Conservation (phyloP, 176 grass and related monocot genomes). For the Bonia amplexicaulis region DNA sequence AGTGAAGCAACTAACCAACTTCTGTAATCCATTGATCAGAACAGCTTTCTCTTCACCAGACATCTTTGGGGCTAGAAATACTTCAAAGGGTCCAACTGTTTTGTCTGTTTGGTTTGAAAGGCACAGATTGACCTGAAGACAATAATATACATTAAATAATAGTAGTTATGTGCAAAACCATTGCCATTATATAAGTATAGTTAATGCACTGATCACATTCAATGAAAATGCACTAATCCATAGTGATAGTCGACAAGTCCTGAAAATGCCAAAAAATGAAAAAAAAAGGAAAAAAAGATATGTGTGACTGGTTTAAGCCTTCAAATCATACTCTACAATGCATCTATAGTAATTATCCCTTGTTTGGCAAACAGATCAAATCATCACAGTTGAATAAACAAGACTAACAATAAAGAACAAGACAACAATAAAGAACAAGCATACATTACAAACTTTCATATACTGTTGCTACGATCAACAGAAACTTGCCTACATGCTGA, state of each 20-base stretch:
- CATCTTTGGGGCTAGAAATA: constrained; percentile 60
- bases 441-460: neutral
- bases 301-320: neutral
- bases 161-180: neutral
- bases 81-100: constrained; percentile 96
- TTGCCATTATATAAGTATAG: neutral
- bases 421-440: neutral
- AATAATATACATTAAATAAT: constrained; percentile 12
- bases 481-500: neutral
- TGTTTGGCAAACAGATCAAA: neutral
- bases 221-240: neutral
- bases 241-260: neutral
- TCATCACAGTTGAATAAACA: neutral
- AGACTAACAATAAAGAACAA: neutral
- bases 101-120: constrained; percentile 79
- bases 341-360: neutral
- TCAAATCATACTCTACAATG: constrained; percentile 1
- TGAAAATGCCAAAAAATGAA: neutral
- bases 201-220: neutral
- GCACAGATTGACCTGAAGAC: constrained; percentile 72
- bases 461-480: neutral
- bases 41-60: constrained; percentile 61
- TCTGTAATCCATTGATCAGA: constrained; percentile 90
- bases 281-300: neutral
- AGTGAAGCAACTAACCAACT: constrained; percentile 63